Evolutionary conservation across 371 early-diverging fungal species (phyloP), one percentile per base, ranked within the genome.

Genomic region (Syncephalastrum sp.): DNA sequence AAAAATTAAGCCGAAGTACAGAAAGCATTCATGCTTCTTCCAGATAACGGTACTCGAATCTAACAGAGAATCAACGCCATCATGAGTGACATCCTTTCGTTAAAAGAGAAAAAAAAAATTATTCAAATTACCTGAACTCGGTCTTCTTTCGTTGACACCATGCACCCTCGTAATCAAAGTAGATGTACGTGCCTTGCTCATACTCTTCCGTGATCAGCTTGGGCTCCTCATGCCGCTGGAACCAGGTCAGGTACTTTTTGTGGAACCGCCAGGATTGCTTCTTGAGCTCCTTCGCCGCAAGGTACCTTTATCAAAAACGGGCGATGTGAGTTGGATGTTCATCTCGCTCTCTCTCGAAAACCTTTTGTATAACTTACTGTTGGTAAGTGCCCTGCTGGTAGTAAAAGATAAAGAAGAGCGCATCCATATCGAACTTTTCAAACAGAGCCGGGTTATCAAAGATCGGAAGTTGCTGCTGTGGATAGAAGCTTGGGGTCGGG

Each of bases 211-310:
- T 99, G 54, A 99, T 97, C 17, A 87, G 82, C 65, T 88, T 91
- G 19, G 99, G 99, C 74, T 99, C 98, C 64, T 98, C 97, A 64
- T 93, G 93, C 19, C 99, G 89, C 69, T 99, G 99, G 82, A 99
- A 99, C 99, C 99, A 99, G 21, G 98, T 97, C 60, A 87, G 75
- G 63, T 97, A 98, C 77, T 97, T 96, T 73, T 96, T 98, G 78
- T 99, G 99, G 74, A 96, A 99, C 54, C 99, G 85, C 99, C 99
- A 99, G 15, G 93, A 92, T 67, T 97, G 96, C 64, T 92, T 89
- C 73, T 99, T 99, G 56, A 99, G 75, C 68, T 97, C 98, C 53
- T 90, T 83, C 15, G 98, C 98, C 14, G 99, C 99, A 53, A 98
- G 79, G 67, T 92, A 93, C 58, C 92, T 91, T 33, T 46, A 24